Conservation (phyloP, 73 alveolate species). For the Paramecium bursaria region DNA sequence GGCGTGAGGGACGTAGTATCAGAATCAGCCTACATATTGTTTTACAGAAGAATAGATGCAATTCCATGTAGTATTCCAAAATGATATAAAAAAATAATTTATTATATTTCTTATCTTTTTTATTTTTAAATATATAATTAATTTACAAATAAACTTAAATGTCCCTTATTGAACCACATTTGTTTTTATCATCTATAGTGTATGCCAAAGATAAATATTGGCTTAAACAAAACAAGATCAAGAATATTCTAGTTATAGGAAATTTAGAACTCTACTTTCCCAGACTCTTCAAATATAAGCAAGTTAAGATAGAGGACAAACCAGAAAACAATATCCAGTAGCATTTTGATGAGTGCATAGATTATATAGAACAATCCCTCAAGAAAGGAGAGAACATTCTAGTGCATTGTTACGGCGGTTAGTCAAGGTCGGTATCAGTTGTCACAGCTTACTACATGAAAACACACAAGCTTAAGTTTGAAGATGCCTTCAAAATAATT, state of each 20-base stretch:
- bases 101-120: too few relatives aligned
- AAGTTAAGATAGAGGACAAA: slow-evolving; percentile 61
- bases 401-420: slow-evolving; percentile 82
- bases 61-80: slow-evolving; percentile 1
- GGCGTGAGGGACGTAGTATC: slow-evolving; percentile 70
- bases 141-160: neutral
- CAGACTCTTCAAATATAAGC: slow-evolving; percentile 59
- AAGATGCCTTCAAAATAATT: slow-evolving; percentile 69
- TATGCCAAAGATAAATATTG: slow-evolving; percentile 53
- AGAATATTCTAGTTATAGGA: slow-evolving; percentile 59
- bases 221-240: slow-evolving; percentile 33
- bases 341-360: slow-evolving; percentile 70
- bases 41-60: slow-evolving; percentile 85
- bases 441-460: slow-evolving; percentile 73
- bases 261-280: slow-evolving; percentile 50
- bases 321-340: slow-evolving; percentile 38
- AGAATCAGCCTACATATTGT: slow-evolving; percentile 83
- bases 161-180: slow-evolving; percentile 47
- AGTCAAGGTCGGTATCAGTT: slow-evolving; percentile 74
- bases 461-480: slow-evolving; percentile 8
- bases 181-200: slow-evolving; percentile 30
- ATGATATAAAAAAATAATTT: slow-evolving; percentile 9
- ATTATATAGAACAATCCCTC: slow-evolving; percentile 56
- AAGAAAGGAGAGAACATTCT: slow-evolving; percentile 53
- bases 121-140: too few relatives aligned